Base-by-base conservation (phyloP, 495 filamentous ascomycete genomes). In the Daldinia grandis region DNA sequence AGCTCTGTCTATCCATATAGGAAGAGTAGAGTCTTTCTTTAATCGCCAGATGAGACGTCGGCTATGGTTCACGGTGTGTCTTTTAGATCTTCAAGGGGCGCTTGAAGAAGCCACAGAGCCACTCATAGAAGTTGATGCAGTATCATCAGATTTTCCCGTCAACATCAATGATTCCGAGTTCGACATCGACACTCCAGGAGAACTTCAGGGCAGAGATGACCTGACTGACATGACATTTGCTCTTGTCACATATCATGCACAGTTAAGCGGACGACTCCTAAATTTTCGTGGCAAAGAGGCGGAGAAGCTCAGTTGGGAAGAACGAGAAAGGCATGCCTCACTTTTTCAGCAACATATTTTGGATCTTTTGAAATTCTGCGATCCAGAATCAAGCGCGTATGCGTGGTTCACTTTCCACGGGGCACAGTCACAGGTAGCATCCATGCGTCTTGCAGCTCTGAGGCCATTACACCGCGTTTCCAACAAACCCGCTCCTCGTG, bases 51-150 rank as follows among this genome's bases (percentile, higher is more conserved):
- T 72, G 24, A 35, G 44, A 24, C 60, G 33, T 44, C 37, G 69
- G n/a, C 15, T 72, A 12, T 72, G 69, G 69, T 60, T 49, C n/a
- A 72, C 69, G 1, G 56, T 72, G 40, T 72, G 69, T 30, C 5
- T 68, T 5, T 12, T 72, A 8, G 69, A 72, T 31, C 15, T 72
- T n/a, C 64, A 63, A 12, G 28, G 54, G 8, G 68, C 69, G 17
- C 59, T 72, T 27, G 69, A 38, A 27, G 59, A 68, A 56, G 44
- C 28, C 1, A 54, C 64, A 2, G 38, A 68, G 12, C 64, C 69
- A 4, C 58, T 72, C 3, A 60, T 68, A 19, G 42, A 7, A 1
- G 27, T 17, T 7, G 19, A 59, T 12, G 69, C 9, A n/a, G 37
- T 28, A 37, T n/a, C 38, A 14, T 40, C 47, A 3, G 7, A 33